Conservation (phyloP, 257 asterid genomes). For the Solanum appendiculatum region DNA sequence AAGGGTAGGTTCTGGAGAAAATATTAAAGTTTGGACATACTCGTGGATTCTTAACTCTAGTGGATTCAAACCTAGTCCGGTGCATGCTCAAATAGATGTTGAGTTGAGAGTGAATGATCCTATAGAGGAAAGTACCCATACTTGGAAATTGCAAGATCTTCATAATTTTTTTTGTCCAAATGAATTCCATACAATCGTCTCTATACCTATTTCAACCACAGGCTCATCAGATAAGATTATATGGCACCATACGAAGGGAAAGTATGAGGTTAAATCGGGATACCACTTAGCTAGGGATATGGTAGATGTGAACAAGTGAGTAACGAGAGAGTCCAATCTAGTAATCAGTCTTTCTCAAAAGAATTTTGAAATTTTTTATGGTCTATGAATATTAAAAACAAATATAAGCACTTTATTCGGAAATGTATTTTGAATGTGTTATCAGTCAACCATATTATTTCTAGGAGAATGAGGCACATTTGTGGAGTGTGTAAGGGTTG, state of each 20-base stretch:
- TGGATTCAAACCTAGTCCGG: not conserved
- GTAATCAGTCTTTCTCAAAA: not conserved
- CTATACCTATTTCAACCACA: not conserved
- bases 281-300: not conserved
- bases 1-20: not conserved
- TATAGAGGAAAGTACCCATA: not conserved
- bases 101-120: not conserved
- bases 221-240: not conserved
- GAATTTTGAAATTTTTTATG: not conserved
- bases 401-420: not conserved
- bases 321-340: not conserved
- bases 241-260: not conserved
- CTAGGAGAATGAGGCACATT: not conserved
- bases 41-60: not conserved
- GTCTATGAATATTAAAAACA: not conserved
- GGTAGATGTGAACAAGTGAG: not conserved
- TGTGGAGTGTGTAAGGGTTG: not conserved
- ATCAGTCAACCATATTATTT: not conserved
- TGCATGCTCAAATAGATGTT: not conserved
- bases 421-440: not conserved
- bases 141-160: not conserved
- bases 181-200: not conserved
- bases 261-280: not conserved
- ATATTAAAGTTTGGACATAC: not conserved
- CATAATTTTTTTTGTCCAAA: not conserved